A percentile compares a stretch with the other conserved stretches of the same genome.
These are phyloP conservation scores for Metarhizium rileyi DNA, from an alignment of 2,329 filamentous ascomycete genomes.

Conservation along the genomic window DNA sequence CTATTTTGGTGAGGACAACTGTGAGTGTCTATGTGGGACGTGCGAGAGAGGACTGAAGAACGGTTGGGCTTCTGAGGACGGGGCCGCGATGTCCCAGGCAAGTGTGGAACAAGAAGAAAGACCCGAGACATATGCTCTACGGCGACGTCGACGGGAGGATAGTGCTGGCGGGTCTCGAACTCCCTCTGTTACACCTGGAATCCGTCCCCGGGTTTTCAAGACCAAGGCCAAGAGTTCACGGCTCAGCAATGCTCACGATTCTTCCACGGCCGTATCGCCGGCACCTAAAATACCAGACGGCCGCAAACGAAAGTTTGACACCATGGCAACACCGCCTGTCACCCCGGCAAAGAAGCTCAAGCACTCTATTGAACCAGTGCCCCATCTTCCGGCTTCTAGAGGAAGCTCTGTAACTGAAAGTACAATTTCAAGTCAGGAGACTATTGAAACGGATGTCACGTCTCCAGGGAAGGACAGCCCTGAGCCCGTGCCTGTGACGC, in stretches of 20 bases:
- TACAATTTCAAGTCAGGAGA: slow-evolving; percentile 18
- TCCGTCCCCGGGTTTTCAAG: slow-evolving; percentile 41
- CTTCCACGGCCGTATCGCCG: slow-evolving; percentile 21
- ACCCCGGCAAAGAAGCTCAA: slow-evolving; percentile 45
- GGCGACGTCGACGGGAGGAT: slow-evolving; percentile 42
- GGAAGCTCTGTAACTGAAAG: slow-evolving; percentile 26
- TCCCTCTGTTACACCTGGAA: slow-evolving; percentile 46
- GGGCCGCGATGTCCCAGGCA: slow-evolving; percentile 33
- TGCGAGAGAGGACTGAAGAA: slow-evolving; percentile 71
- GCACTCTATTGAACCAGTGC: slow-evolving; percentile 16
- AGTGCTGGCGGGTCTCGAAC: slow-evolving; percentile 43
- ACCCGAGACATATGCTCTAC: slow-evolving; percentile 44
- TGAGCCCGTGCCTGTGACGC: slow-evolving; percentile 24
- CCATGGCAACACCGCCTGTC: slow-evolving; percentile 42
- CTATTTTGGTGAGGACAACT: slow-evolving; percentile 92
- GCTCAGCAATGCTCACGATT: slow-evolving; percentile 22
- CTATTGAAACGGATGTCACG: slow-evolving; percentile 34
- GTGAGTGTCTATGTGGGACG: slow-evolving; percentile 83
- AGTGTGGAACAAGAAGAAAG: slow-evolving; percentile 47
- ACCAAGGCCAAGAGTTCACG: slow-evolving; percentile 23
- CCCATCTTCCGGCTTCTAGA: slow-evolving; percentile 21
- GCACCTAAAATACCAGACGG: slow-evolving; percentile 17
- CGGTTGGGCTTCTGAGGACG: slow-evolving; percentile 62
- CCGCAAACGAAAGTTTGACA: slow-evolving; percentile 32
- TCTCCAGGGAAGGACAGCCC: slow-evolving; percentile 40